A percentile compares a stretch with the other conserved stretches of the same genome.
These are phyloP conservation scores for Apiotrichum veenhuisii DNA, from an alignment of 1,284 basidiomycete species.

Conservation along the genomic window DNA sequence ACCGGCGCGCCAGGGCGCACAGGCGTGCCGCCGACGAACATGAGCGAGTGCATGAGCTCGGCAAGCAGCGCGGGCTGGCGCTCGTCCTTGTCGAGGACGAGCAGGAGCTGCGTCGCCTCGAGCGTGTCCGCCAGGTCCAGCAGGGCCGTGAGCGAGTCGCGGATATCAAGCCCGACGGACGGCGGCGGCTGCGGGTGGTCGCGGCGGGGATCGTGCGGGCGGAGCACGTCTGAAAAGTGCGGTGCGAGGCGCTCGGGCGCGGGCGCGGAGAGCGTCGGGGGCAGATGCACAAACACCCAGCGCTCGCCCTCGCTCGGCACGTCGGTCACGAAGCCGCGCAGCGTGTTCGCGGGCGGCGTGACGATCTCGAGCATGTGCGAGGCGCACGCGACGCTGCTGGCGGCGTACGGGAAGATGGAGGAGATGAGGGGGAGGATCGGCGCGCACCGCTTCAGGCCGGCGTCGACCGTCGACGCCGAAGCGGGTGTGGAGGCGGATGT, in stretches of 20 bases:
- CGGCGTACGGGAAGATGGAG: constrained; percentile 41
- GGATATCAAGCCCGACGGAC: constrained; percentile 35
- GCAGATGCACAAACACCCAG: constrained; percentile 43
- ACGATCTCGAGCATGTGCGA: constrained; percentile 44
- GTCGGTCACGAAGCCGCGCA: constrained; percentile 43
- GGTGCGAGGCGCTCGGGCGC: constrained; percentile 33
- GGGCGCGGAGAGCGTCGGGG: constrained; percentile 20
- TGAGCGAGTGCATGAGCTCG: constrained; percentile 46
- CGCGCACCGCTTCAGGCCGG: constrained; percentile 9
- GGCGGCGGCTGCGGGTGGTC: constrained; percentile 23
- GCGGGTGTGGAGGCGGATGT: not conserved
- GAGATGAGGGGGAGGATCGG: constrained; percentile 37
- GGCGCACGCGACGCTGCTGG: constrained; percentile 24
- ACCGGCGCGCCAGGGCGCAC: constrained; percentile 35
- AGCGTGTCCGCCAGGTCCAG: constrained; percentile 47
- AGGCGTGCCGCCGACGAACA: constrained; percentile 47
- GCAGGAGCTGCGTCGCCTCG: constrained; percentile 37
- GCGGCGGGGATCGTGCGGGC: constrained; percentile 39
- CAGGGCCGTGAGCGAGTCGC: constrained; percentile 45
- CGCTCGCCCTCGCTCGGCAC: constrained; percentile 24
- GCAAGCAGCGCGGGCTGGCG: constrained; percentile 38
- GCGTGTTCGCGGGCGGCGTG: constrained; percentile 38
- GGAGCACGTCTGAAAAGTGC: constrained; percentile 43
- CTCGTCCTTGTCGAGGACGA: constrained; percentile 43
- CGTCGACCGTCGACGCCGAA: not conserved